Base-by-base conservation (phyloP, 1,284 basidiomycete species). In the Heterobasidion occidentale region DNA sequence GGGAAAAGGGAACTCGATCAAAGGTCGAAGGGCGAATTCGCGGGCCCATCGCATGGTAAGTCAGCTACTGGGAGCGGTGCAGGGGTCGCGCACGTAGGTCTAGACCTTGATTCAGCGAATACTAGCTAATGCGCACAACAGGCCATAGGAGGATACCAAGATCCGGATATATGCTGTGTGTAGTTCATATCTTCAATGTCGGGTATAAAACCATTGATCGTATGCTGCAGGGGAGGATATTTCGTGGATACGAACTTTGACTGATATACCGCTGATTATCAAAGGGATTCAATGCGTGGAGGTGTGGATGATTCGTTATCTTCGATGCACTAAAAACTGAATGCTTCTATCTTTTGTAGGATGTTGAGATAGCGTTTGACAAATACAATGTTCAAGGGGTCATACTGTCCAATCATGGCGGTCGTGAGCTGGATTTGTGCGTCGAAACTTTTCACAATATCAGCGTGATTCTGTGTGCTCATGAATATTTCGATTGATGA, bases 351-450 rank as follows among this genome's bases (percentile, higher is more conserved):
- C 17, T 35, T 42, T 5, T 44, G 19, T 46, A 81, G 68, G 83
- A 87, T 65, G 84, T 84, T 2, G 77, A 86, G 3, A 71, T 78
- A 61, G 86, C 87, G 1, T 82, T 81, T 59, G 83, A 90, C 62
- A 15, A 55, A 47, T 70, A 75, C n/a, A 83, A 84, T 9, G 71
- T 79, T 42, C 76, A 79, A 48, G 84, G 84, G n/a, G 77, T 88
- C 53, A 82, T 88, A 2, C 71, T 83, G 17, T 80, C 79, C 51
- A 88, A 88, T 64, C 84, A 88, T 62, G 83, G 81, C 42, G 84
- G 86, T 51, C 75, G 86, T 15, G 83, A 86, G 65, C 76, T 87
- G 27, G 86, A 89, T 66, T 66, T 60, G 64, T 65, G 42, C 56
- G 64, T 46, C 36, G 20, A 45, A 7, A 15, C 11, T 49, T 6